A percentile compares a stretch with the other conserved stretches of the same genome.
Conservation (phyloP, 163 green algal species). For the Chlorella variabilis region DNA sequence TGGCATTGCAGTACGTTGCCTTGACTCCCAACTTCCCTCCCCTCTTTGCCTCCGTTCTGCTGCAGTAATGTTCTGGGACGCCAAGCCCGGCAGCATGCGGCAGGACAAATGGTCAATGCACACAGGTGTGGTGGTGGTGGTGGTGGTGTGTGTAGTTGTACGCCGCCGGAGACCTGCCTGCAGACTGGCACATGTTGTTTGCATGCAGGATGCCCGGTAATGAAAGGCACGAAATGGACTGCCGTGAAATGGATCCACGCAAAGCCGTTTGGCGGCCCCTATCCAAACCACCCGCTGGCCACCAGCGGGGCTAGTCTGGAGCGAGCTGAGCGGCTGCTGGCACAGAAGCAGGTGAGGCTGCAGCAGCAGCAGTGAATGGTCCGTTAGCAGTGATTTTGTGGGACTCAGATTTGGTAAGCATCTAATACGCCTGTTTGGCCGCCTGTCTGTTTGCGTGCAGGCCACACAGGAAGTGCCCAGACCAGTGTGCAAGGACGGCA, state of each 20-base stretch:
- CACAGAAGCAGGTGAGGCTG: constrained; percentile 5
- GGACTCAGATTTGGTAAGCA: no score
- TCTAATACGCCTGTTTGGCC: no score
- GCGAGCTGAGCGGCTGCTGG: not conserved
- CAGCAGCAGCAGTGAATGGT: not conserved
- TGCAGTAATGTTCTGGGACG: constrained; percentile 51
- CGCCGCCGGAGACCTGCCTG: no score
- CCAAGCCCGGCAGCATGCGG: constrained; percentile 28
- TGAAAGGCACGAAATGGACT: not conserved
- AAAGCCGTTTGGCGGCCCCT: constrained; percentile 9
- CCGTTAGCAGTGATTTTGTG: no score
- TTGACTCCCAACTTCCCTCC: not conserved
- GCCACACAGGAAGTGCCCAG: not conserved
- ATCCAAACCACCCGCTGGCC: constrained; percentile 8
- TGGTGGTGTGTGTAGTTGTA: not conserved
- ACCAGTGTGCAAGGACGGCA: not conserved
- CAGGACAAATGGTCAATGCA: constrained; percentile 23
- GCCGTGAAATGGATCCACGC: constrained; percentile 39
- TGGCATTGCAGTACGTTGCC: not conserved
- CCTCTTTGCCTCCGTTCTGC: not conserved
- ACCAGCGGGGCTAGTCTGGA: not conserved
- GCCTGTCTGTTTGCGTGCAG: not conserved
- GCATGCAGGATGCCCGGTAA: not conserved
- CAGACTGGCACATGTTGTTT: no score
- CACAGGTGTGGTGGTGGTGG: not conserved